These are phyloP conservation scores for Aureobasidium melanogenum DNA, from an alignment of 2,329 filamentous ascomycete species.

Conservation along the genomic window DNA sequence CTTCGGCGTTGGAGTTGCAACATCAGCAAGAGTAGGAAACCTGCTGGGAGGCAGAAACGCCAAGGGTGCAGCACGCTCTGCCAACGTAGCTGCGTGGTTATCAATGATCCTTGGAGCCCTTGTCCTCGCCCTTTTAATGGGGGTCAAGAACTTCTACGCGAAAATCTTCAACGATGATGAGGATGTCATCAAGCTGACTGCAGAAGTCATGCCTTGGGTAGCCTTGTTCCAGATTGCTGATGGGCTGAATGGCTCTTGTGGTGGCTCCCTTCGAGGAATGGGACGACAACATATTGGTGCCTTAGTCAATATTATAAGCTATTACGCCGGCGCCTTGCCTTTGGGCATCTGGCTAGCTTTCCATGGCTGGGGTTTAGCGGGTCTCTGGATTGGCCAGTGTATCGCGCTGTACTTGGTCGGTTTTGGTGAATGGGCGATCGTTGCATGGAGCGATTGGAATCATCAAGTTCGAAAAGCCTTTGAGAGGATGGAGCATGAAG, in stretches of 20 bases:
- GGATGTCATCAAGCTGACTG: slow-evolving; percentile 61
- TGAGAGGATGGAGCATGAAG: slow-evolving; percentile 53
- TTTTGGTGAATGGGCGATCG: slow-evolving; percentile 67
- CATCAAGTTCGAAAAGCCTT: slow-evolving; percentile 63
- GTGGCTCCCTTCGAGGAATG: slow-evolving; percentile 73
- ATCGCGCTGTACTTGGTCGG: slow-evolving; percentile 73
- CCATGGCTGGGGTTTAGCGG: slow-evolving; percentile 71
- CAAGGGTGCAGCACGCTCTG: slow-evolving; percentile 58
- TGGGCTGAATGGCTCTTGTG: slow-evolving; percentile 76
- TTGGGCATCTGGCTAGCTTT: slow-evolving; percentile 79
- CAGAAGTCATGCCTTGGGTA: slow-evolving; percentile 73
- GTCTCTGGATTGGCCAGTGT: slow-evolving; percentile 58
- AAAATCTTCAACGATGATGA: slow-evolving; percentile 74
- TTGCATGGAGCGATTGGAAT: slow-evolving; percentile 70
- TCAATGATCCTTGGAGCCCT: slow-evolving; percentile 59
- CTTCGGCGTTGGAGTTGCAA: slow-evolving; percentile 76
- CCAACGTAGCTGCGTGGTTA: slow-evolving; percentile 66
- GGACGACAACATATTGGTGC: slow-evolving; percentile 80
- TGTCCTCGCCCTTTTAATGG: slow-evolving; percentile 62
- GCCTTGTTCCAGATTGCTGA: slow-evolving; percentile 87
- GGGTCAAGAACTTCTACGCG: slow-evolving; percentile 62
- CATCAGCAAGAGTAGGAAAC: slow-evolving; percentile 70
- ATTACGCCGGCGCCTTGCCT: slow-evolving; percentile 74
- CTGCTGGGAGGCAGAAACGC: slow-evolving; percentile 62
- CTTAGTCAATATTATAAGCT: slow-evolving; percentile 70